A percentile compares a stretch with the other conserved stretches of the same genome.
These are phyloP conservation scores for Dunaliella primolecta DNA, from an alignment of 139 green algal species.

Conservation along the genomic window DNA sequence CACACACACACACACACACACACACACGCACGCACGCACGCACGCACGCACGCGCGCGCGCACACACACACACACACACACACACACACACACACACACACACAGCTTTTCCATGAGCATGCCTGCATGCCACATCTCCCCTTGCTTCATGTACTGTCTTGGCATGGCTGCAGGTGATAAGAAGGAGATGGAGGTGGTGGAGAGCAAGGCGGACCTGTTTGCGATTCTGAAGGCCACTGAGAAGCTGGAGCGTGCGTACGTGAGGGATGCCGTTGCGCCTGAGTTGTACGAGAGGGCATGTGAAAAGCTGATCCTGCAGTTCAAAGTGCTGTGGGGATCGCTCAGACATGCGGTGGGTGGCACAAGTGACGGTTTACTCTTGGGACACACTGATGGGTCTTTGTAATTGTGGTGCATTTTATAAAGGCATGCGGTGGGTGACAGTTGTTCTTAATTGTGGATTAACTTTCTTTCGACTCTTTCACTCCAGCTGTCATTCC, in stretches of 20 bases:
- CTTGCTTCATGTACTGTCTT: background rate
- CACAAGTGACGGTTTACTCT: background rate
- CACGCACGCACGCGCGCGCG: too few relatives aligned
- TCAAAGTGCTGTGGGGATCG: constrained; percentile 78
- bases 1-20: background rate
- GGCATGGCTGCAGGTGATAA: constrained; percentile 49
- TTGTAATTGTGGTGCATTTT: background rate
- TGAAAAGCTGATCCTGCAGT: constrained; percentile 88
- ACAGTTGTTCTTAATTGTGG: background rate
- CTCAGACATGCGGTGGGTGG: constrained; percentile 61
- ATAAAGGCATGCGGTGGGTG: background rate
- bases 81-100: too few relatives aligned
- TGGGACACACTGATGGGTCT: background rate
- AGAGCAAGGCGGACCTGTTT: constrained; percentile 87
- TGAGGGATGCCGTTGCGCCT: constrained; percentile 69
- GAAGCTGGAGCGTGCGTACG: constrained; percentile 86
- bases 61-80: too few relatives aligned
- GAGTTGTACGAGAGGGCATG: constrained; percentile 84
- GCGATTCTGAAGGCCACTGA: constrained; percentile 92
- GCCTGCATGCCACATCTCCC: too few relatives aligned
- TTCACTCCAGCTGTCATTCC: too few relatives aligned
- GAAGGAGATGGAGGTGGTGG: constrained; percentile 74
- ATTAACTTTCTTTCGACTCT: background rate
- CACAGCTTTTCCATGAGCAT: too few relatives aligned
- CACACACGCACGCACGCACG: background rate